Percentiles rank a stretch among this genome's conserved stretches.
Evolutionary conservation across 129 eudicot species (phyloP).

Genomic region (Flaveria sonorensis): DNA sequence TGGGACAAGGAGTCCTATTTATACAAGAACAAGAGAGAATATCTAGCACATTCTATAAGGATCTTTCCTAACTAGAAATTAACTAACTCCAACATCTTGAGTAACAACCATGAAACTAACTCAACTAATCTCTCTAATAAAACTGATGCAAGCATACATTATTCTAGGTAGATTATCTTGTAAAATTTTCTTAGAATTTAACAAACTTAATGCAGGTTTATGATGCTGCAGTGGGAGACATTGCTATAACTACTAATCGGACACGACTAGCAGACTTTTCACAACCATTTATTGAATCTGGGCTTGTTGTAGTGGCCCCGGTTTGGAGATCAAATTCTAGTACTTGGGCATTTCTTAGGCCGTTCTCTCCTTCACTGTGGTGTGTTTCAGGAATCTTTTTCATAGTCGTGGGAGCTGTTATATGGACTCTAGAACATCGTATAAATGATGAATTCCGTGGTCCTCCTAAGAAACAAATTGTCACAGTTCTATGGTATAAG

Average conservation of each 20-base stretch:
- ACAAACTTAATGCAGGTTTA: constrained; percentile 36
- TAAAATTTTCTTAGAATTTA: constrained; percentile 6
- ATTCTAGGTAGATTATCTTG: constrained; percentile 13
- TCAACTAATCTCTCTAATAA: too few relatives aligned
- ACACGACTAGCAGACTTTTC: constrained; percentile 63
- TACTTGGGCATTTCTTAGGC: constrained; percentile 61
- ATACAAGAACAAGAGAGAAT: too few relatives aligned
- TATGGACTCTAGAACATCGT: constrained; percentile 77
- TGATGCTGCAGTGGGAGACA: constrained; percentile 67
- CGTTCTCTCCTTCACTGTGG: constrained; percentile 64
- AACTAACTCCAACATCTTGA: too few relatives aligned
- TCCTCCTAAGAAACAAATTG: constrained; percentile 57
- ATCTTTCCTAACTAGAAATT: too few relatives aligned
- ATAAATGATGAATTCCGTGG: constrained; percentile 75
- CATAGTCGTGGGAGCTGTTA: constrained; percentile 54
- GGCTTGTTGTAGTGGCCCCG: constrained; percentile 72
- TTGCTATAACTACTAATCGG: constrained; percentile 55
- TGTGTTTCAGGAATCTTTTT: constrained; percentile 52
- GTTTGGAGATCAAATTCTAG: constrained; percentile 39
- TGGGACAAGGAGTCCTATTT: too few relatives aligned
- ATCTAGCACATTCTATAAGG: too few relatives aligned
- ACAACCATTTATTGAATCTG: constrained; percentile 66
- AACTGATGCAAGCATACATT: constrained; percentile 12
- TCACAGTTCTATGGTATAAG: constrained; percentile 64
- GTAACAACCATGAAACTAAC: too few relatives aligned